A percentile compares a stretch with the other conserved stretches of the same genome.
Evolutionary conservation across 192 early-diverging fungal genomes (phyloP).

Genomic region (Allomyces javanicus): DNA sequence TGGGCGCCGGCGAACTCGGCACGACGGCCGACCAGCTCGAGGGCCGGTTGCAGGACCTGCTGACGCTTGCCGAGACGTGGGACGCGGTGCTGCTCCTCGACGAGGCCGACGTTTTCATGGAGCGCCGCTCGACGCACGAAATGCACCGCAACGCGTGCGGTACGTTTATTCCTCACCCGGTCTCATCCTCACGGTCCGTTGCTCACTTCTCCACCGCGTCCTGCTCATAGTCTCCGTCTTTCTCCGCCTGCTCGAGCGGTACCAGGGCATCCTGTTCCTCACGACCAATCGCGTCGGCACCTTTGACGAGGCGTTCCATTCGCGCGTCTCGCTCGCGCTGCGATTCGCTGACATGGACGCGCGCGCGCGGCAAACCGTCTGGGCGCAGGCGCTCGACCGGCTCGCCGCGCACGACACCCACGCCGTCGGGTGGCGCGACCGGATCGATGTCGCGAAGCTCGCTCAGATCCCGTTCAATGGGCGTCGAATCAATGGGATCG

Average conservation of each 20-base stretch:
- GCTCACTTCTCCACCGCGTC: too few species aligned
- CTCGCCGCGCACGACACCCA: neutral
- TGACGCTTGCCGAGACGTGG: slow-evolving; percentile 6
- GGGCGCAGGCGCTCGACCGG: slow-evolving; percentile 8
- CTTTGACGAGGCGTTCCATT: slow-evolving; percentile 10
- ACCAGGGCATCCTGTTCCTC: slow-evolving; percentile 11
- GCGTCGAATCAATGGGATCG: neutral
- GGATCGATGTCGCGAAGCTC: neutral
- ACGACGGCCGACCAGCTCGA: slow-evolving; percentile 6
- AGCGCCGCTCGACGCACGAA: slow-evolving; percentile 6
- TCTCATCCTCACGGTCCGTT: neutral
- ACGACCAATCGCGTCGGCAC: slow-evolving; percentile 11
- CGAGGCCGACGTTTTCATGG: slow-evolving; percentile 10
- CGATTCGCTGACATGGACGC: slow-evolving; percentile 4
- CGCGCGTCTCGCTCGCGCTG: slow-evolving; percentile 7
- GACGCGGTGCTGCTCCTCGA: slow-evolving; percentile 7
- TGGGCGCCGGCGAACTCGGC: slow-evolving; percentile 7
- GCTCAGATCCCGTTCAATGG: slow-evolving; percentile 1
- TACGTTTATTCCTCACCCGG: slow-evolving; percentile 1
- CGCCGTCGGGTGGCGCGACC: neutral
- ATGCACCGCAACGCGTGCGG: neutral
- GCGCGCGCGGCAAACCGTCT: slow-evolving; percentile 5
- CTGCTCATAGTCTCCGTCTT: slow-evolving; percentile 6
- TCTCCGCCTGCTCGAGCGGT: slow-evolving; percentile 10
- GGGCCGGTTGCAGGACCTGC: slow-evolving; percentile 2